These are phyloP conservation scores for Melanopsichium pennsylvanicum DNA, from an alignment of 1,284 basidiomycete genomes.

Conservation along the genomic window DNA sequence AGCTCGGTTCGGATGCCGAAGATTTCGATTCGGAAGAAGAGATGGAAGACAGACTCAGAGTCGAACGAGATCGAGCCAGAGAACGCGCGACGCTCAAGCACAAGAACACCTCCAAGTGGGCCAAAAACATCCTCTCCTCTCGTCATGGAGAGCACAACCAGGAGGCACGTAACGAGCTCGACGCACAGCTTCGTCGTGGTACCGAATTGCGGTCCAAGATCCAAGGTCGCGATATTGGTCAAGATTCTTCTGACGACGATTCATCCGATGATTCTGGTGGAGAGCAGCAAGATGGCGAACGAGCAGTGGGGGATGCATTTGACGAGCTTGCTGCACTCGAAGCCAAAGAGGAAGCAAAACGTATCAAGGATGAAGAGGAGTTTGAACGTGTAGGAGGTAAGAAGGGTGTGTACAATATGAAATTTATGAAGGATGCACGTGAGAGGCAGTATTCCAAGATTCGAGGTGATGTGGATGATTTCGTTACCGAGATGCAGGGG, in stretches of 20 bases:
- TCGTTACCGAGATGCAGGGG: constrained; percentile 41
- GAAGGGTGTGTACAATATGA: constrained; percentile 62
- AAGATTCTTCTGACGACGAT: constrained; percentile 34
- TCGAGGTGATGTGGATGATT: constrained; percentile 48
- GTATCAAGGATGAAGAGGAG: constrained; percentile 36
- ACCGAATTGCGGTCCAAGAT: constrained; percentile 48
- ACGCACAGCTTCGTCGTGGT: constrained; percentile 54
- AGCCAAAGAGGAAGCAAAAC: constrained; percentile 30
- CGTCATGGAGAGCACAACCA: constrained; percentile 41
- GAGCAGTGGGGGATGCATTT: constrained; percentile 33
- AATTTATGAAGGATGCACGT: constrained; percentile 65
- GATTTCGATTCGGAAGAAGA: constrained; percentile 66
- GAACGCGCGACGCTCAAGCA: constrained; percentile 64
- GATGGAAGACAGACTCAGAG: constrained; percentile 71
- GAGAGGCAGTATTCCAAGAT: constrained; percentile 47
- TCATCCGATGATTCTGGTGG: constrained; percentile 17
- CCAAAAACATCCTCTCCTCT: constrained; percentile 41
- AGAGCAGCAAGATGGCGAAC: background rate
- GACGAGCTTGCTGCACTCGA: constrained; percentile 54
- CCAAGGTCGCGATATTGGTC: constrained; percentile 46
- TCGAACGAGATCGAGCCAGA: constrained; percentile 72
- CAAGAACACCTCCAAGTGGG: constrained; percentile 66
- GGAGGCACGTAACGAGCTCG: constrained; percentile 58
- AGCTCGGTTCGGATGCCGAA: constrained; percentile 66
- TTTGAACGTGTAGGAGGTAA: constrained; percentile 44